Base-by-base conservation (phyloP, 1,284 basidiomycete genomes). In the Malassezia arunalokei region DNA sequence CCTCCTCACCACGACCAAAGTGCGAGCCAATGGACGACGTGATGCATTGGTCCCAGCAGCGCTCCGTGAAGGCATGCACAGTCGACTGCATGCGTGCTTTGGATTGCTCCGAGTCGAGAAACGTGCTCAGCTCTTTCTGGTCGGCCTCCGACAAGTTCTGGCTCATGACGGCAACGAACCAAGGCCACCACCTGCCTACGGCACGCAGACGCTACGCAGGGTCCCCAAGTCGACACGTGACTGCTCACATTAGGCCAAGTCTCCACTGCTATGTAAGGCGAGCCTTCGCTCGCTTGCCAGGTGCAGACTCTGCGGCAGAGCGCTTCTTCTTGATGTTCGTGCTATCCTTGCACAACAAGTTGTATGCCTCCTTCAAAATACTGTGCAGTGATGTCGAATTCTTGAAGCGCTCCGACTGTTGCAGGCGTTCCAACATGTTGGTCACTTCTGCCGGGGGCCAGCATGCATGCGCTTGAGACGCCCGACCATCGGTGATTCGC, bases 21-120 rank as follows among this genome's bases (percentile, higher is more conserved):
- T 83, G 80, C 31, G 82, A 83, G n/a, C 83, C 83, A 24, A 88
- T 86, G 29, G 82, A 81, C 38, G 86, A 81, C 5, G 86, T 86
- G 60, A 95, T 79, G 74, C 90, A 94, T 68, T 88, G 91, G 63
- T 54, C 49, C 56, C 63, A 58, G 46, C 58, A 60, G 45, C 58
- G 52, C 75, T 69, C 68, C 15, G 69, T 68, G 54, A 70, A 65
- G 35, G 77, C 74, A 59, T 78, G 77, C 32, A 78, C 75, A 14
- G 73, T 74, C 20, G 75, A 77, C 70, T 92, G 83, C 35, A 91
- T 71, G 60, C 82, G 80, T 40, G 86, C 85, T 76, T 87, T 85
- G 8, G 84, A 82, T 75, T 92, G 88, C 75, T 94, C 85, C 60
- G 82, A 81, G 65, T 90, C 87, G 54, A 95, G 76, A 76, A 91